Conservation (phyloP, 352 stramenopile species). For the Pythium sukuiense region DNA sequence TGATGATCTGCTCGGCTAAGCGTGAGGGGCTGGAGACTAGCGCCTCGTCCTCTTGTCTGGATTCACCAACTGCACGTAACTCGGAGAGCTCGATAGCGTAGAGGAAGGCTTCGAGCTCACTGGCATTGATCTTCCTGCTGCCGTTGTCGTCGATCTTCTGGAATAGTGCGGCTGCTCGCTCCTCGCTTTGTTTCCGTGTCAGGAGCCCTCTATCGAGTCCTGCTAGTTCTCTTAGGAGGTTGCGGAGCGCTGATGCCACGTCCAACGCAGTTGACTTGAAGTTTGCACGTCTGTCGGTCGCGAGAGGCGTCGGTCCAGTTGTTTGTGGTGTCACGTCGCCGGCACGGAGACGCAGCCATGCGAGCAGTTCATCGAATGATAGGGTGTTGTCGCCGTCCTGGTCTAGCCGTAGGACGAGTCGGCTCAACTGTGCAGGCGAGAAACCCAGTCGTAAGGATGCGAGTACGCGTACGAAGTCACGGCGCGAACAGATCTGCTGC, state of each 20-base stretch:
- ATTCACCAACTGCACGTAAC: conserved; percentile 1
- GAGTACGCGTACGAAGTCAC: conserved; percentile 43
- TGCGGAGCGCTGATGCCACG: conserved; percentile 3
- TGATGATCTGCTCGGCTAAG: conserved; percentile 37
- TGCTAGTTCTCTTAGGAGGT: conserved; percentile 6
- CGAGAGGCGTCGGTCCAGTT: not conserved
- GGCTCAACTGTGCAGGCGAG: conserved; percentile 47
- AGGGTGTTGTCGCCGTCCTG: conserved; percentile 49
- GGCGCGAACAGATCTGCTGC: conserved; percentile 26
- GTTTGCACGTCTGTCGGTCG: not conserved
- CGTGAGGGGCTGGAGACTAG: conserved; percentile 1
- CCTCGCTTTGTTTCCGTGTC: conserved; percentile 6
- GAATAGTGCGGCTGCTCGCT: conserved; percentile 41
- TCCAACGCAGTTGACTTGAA: not conserved
- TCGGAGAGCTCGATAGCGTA: conserved; percentile 22
- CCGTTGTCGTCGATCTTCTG: conserved; percentile 44
- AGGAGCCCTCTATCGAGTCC: not conserved
- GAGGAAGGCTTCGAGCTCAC: conserved; percentile 55
- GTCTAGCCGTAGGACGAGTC: conserved; percentile 56
- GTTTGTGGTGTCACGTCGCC: not conserved
- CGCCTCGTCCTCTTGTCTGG: not conserved
- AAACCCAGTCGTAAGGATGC: conserved; percentile 40
- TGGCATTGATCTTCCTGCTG: conserved; percentile 54
- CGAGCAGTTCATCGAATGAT: conserved; percentile 70
- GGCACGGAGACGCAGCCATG: conserved; percentile 50